Conservation (phyloP, 2,329 filamentous ascomycete species). For the Hymenoscyphus repandus region DNA sequence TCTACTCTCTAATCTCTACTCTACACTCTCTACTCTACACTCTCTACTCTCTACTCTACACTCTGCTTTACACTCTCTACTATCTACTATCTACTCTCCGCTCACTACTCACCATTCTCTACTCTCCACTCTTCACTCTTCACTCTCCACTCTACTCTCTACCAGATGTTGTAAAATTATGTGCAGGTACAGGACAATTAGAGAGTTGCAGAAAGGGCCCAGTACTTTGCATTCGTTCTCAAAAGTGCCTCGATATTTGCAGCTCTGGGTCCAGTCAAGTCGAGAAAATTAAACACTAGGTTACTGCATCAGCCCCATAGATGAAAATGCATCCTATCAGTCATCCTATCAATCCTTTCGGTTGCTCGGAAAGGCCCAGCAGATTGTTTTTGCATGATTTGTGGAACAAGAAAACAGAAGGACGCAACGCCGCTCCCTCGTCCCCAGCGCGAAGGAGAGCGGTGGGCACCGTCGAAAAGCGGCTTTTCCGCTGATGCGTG, state of each 20-base stretch:
- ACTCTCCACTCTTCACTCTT: no score
- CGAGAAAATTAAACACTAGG: no score
- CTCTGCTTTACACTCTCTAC: no score
- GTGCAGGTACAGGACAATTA: not conserved
- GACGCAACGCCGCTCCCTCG: conserved; percentile 6
- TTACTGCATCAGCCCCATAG: no score
- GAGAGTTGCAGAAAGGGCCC: not conserved
- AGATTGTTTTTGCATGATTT: conserved; percentile 15
- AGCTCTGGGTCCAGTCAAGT: not conserved
- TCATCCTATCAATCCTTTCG: conserved; percentile 12
- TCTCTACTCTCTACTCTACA: no score
- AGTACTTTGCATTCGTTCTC: no score
- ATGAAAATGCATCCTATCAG: not conserved
- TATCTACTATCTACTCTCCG: no score
- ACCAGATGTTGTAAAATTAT: not conserved
- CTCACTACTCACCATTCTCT: no score
- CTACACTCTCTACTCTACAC: no score
- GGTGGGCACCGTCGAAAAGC: conserved; percentile 10
- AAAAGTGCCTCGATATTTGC: not conserved
- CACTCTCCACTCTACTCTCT: not conserved
- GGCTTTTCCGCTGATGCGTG: conserved; percentile 19
- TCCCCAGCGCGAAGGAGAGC: no score
- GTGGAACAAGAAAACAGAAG: conserved; percentile 12
- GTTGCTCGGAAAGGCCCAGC: conserved; percentile 16
- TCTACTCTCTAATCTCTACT: no score